phyloP scores from a whole-genome alignment of 345 rosid genomes.

The Crucihimalaya himalaica region DNA sequence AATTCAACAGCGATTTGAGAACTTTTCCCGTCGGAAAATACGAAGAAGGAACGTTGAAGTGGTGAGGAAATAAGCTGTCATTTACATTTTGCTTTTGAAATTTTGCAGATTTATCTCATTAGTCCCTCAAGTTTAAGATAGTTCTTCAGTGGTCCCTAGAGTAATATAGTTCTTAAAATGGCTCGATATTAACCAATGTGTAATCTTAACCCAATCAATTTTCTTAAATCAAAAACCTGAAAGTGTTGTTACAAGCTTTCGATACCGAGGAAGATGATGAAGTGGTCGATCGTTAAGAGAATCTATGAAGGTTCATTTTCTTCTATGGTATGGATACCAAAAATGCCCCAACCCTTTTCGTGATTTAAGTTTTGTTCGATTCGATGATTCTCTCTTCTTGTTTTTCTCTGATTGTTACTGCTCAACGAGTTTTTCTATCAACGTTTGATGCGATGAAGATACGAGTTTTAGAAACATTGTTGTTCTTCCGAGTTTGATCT shows the following conservation, averaged over 20 bases:
- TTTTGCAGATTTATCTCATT: not conserved
- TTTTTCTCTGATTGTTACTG: not conserved
- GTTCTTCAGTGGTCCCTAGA: too few relatives aligned
- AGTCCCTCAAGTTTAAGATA: not conserved
- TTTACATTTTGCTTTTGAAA: not conserved
- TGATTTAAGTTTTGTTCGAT: conserved; percentile 2
- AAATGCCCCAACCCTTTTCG: not conserved
- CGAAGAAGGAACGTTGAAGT: conserved; percentile 37
- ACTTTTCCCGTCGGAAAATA: conserved; percentile 28
- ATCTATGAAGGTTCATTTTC: conserved; percentile 21
- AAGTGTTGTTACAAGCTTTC: conserved; percentile 7
- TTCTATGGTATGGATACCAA: conserved; percentile 21
- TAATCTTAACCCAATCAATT: not conserved
- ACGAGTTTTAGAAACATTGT: not conserved
- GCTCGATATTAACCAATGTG: not conserved
- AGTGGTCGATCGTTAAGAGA: conserved; percentile 39
- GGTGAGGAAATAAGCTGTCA: not conserved
- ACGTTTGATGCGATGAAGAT: not conserved
- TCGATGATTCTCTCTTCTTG: conserved; percentile 14
- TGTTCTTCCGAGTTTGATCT: not conserved
- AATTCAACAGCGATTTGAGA: conserved; percentile 14
- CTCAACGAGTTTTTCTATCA: not conserved
- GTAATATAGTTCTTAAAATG: not conserved
- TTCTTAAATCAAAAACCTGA: not conserved
- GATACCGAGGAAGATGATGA: conserved; percentile 29